Percentiles rank a stretch among this genome's conserved stretches.
These are phyloP conservation scores for Pseudocercospora vitis DNA, from an alignment of 2,329 filamentous ascomycete genomes.

Conservation along the genomic window DNA sequence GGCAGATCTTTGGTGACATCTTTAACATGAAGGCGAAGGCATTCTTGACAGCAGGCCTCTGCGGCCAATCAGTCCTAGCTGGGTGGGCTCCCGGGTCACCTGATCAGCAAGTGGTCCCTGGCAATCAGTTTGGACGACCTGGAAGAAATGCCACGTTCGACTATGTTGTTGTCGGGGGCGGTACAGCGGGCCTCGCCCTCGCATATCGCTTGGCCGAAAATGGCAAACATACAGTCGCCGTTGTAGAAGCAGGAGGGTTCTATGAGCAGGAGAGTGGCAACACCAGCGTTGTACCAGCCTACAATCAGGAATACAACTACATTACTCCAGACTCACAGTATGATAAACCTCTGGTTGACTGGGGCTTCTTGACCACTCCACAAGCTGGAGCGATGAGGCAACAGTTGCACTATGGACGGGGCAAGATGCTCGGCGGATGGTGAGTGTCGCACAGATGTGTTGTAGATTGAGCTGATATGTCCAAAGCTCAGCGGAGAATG, in stretches of 20 bases:
- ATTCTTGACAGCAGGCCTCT: neutral
- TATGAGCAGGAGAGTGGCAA: constrained; percentile 27
- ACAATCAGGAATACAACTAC: constrained; percentile 10
- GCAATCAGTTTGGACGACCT: constrained; percentile 18
- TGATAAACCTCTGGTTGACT: constrained; percentile 16
- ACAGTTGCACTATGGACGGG: constrained; percentile 32
- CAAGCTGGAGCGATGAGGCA: constrained; percentile 24
- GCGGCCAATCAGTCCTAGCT: neutral
- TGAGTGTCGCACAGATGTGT: neutral
- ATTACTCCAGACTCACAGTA: constrained; percentile 8
- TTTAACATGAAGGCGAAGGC: neutral
- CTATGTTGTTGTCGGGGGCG: constrained; percentile 13
- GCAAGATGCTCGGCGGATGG: constrained; percentile 34
- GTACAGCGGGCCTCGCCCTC: constrained; percentile 3
- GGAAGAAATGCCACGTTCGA: constrained; percentile 16
- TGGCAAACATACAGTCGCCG: constrained; percentile 16
- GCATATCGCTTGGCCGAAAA: neutral
- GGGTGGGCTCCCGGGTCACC: neutral
- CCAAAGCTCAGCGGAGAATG: constrained; percentile 24
- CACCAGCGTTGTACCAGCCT: neutral
- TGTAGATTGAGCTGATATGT: no score
- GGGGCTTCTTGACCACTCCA: constrained; percentile 31
- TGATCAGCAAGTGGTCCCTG: neutral
- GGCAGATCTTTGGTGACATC: neutral
- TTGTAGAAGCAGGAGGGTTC: constrained; percentile 30